Evolutionary conservation across 306 rosid genomes (phyloP), one percentile per base, ranked within the genome.

Genomic region (Arachis stenosperma): DNA sequence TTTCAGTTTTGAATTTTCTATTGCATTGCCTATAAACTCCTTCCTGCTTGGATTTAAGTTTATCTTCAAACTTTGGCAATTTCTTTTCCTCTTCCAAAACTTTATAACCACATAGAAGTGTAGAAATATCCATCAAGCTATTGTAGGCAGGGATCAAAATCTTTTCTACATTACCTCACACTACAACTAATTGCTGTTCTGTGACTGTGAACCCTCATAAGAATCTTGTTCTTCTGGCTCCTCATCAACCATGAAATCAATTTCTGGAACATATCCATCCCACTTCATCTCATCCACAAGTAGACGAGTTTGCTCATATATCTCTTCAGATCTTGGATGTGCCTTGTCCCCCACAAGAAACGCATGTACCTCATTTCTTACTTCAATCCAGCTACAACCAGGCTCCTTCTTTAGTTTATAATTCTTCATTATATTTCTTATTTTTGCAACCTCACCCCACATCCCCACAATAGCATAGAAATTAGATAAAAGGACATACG

Each of bases 371-470:
- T 87, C 90, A 48, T 89, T 90, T 80, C 88, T 89, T 29, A 90
- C 81, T 86, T 93, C 97, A 74, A 93, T 88, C 98, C 97, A 93
- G 77, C 98, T 93, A 61, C 98, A 93, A 75, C 92, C 97, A 0
- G 98, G 97, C 67, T 93, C 97, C 79, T 93, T 93, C 79, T 87
- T 90, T 52, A 90, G 70, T 62, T 68, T 79, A 68, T 71, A 53
- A 53, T 70, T 70, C 87, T 82, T 89, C 98, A 90, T 93, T 48
- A 81, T 78, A 79, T 78, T 86, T 80, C 96, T 86, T 66, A 87
- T 84, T 79, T 79, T 76, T 0, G 96, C 84, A 10, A 90, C 93
- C 81, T 88, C 87, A 43, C 73, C 77, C 98, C 98, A 92, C 88
- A 88, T 87, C 61, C 90, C 92, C 1, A 86, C 87, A 40, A 69